Evolutionary conservation across 2,329 filamentous ascomycete species (phyloP), one percentile per base, ranked within the genome.

Genomic region (Beauveria sp.): DNA sequence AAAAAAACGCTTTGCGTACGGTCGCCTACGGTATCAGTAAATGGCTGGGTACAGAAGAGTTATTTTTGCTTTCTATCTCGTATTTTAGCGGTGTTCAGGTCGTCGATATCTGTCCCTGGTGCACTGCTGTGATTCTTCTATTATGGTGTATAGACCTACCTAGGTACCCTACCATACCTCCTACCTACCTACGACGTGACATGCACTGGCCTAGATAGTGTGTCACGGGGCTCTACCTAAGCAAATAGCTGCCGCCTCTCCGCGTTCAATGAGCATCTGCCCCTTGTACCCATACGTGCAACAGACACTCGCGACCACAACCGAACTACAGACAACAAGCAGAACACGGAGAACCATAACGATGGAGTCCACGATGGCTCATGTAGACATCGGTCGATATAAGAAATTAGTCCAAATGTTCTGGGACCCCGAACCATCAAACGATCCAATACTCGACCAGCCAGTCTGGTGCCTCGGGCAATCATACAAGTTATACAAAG

Each of bases 381-480:
- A 83, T 62, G 84, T 89, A 61, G 90, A 96, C 70, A 79, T 96
- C 64, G 85, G 89, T 67, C 88, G 89, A 67, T 82, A 82, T 64
- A 90, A 91, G 75, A 89, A 89, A 65, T 86, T 97, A 68, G 88
- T 97, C 64, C 90, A 93, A 76, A 91, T 90, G 77, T 88, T 98
- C 70, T 96, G 92, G 88, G 93, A 97, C 68, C 91, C 92, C 0
- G 87, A 93, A 66, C 93, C 92, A 6, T 85, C 83, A 65, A 96
- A 97, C 76, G 87, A 96, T 71, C 80, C 86, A 62, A 73, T 77
- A 63, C 80, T 83, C 43, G 81, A 87, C 65, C 80, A 84, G 40
- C 85, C 90, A 14, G 90, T 96, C 65, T 98, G 93, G 93, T 96
- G 92, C 70, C 80, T 98, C 7, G 83, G 83, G 40, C 74, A 75